Conservation (phyloP, 495 filamentous ascomycete species). For the Talaromyces trachyspermus region DNA sequence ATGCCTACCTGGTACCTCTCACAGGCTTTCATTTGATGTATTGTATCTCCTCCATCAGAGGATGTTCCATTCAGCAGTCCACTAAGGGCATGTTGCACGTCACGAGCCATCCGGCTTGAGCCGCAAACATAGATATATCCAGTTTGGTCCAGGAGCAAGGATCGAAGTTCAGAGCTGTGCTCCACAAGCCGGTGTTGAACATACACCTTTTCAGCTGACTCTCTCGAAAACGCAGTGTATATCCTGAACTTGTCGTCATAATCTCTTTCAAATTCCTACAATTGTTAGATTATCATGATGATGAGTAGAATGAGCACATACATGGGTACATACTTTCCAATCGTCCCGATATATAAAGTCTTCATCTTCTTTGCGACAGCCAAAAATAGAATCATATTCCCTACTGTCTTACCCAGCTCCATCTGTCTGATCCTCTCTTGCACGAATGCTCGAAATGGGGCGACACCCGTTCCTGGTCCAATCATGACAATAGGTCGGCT, state of each 20-base stretch:
- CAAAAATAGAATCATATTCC: slow-evolving; percentile 39
- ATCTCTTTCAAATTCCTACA: no score
- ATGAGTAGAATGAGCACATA: no score
- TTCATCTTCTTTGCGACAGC: slow-evolving; percentile 31
- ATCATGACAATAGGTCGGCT: slow-evolving; percentile 36
- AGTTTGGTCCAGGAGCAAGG: not conserved
- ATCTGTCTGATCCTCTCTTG: slow-evolving; percentile 32
- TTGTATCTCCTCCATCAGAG: no score
- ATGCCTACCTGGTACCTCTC: no score
- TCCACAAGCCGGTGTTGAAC: not conserved
- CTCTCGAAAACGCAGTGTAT: not conserved
- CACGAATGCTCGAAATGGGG: slow-evolving; percentile 42
- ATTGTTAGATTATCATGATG: no score
- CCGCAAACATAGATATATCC: slow-evolving; percentile 1
- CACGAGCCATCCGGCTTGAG: not conserved
- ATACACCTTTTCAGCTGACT: not conserved
- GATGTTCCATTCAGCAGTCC: no score
- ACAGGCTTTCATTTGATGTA: no score
- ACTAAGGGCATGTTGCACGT: no score
- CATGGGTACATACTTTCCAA: not conserved
- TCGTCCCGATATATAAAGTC: slow-evolving; percentile 39
- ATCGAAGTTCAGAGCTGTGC: not conserved
- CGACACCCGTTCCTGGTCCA: slow-evolving; percentile 41
- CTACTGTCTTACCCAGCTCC: slow-evolving; percentile 31
- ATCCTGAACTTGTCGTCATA: no score